Evolutionary conservation across 2,329 filamentous ascomycete species (phyloP).

Genomic region (Botryotinia calthae): DNA sequence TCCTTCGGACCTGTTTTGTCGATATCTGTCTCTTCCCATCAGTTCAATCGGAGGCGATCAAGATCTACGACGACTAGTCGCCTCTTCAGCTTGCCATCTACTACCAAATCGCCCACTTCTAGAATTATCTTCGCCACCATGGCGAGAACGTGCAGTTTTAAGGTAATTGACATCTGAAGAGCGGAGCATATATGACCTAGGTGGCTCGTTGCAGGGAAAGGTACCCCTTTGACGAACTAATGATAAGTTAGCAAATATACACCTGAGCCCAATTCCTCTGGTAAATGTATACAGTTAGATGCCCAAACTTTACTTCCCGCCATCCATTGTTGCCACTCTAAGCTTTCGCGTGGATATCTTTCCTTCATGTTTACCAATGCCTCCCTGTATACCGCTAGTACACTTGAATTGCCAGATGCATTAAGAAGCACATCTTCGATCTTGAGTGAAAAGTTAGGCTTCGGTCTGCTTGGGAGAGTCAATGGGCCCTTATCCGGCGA

Average conservation of each 20-base stretch:
- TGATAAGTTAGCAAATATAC: neutral
- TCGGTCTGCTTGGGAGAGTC: neutral
- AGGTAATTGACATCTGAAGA: neutral
- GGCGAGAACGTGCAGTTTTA: neutral
- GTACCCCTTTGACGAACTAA: neutral
- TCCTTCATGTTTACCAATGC: neutral
- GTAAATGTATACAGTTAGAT: slow-evolving; percentile 17
- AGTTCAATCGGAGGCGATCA: neutral
- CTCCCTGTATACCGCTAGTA: neutral
- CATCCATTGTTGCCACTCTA: slow-evolving; percentile 23
- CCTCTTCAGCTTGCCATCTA: neutral
- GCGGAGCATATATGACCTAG: slow-evolving; percentile 1
- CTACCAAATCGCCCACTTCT: neutral
- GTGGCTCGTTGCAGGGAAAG: slow-evolving; percentile 13
- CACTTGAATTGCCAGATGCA: neutral
- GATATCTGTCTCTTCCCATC: neutral
- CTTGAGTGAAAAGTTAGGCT: neutral
- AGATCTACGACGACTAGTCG: neutral
- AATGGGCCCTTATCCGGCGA: neutral
- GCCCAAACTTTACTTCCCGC: slow-evolving; percentile 22
- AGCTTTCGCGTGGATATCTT: slow-evolving; percentile 15
- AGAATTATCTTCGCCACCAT: neutral
- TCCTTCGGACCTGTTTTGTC: neutral
- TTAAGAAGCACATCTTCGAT: slow-evolving; percentile 1
- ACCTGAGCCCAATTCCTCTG: no score